Percentiles rank a stretch among this genome's conserved stretches.
Conservation (phyloP, 768 basidiomycete species). For the Pisolithus sp. region DNA sequence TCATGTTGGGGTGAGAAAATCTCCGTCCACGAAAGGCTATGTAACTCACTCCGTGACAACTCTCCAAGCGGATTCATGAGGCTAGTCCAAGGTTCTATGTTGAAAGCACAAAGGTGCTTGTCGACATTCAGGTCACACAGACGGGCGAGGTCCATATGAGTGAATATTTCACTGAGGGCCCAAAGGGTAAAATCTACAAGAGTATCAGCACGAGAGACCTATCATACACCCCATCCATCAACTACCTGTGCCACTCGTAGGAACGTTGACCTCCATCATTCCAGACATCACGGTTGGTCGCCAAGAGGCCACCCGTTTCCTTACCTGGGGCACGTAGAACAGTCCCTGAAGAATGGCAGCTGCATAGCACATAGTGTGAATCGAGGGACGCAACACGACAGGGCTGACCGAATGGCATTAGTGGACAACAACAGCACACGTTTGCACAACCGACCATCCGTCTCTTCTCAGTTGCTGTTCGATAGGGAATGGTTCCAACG, state of each 20-base stretch:
- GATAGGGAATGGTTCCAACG: conserved; percentile 46
- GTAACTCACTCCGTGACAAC: conserved; percentile 34
- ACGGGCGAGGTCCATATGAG: conserved; percentile 61
- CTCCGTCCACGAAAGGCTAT: background rate
- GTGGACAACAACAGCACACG: background rate
- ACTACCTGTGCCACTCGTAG: conserved; percentile 31
- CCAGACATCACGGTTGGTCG: conserved; percentile 19
- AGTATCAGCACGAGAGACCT: background rate
- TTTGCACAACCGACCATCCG: conserved; percentile 41
- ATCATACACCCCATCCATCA: conserved; percentile 17
- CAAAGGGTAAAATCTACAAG: conserved; percentile 44
- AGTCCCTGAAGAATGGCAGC: conserved; percentile 50
- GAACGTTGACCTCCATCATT: conserved; percentile 17
- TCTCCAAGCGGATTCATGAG: conserved; percentile 34
- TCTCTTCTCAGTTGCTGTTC: conserved; percentile 50
- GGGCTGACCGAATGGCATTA: conserved; percentile 41
- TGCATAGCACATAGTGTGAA: conserved; percentile 47
- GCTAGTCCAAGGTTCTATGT: conserved; percentile 34
- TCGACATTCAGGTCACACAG: conserved; percentile 52
- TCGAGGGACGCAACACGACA: conserved; percentile 57
- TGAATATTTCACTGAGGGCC: conserved; percentile 59
- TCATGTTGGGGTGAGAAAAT: conserved; percentile 5
- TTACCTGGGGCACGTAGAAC: conserved; percentile 67
- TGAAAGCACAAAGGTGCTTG: conserved; percentile 41
- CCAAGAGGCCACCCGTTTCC: conserved; percentile 36